phyloP scores from a whole-genome alignment of 2,329 filamentous ascomycete genomes.

The Colletotrichum sp. region DNA sequence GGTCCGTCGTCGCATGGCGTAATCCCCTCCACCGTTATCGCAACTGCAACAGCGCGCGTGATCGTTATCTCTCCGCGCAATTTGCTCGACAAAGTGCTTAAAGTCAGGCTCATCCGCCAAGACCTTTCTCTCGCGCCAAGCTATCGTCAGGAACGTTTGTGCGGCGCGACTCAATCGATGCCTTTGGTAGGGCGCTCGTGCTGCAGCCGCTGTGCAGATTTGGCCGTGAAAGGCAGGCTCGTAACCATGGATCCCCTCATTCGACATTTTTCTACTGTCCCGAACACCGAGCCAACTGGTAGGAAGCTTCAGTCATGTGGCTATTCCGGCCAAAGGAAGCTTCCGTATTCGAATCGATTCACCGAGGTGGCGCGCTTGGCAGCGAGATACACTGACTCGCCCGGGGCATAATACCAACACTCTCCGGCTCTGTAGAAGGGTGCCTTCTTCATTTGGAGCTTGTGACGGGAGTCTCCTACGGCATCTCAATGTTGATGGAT shows the following conservation, averaged over 20 bases:
- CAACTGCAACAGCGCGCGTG: neutral
- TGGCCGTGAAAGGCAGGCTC: neutral
- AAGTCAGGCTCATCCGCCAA: neutral
- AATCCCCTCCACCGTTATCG: neutral
- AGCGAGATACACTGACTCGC: neutral
- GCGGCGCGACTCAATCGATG: neutral
- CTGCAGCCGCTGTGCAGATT: neutral
- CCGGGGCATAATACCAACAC: neutral
- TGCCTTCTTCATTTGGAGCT: too few species aligned
- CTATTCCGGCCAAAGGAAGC: neutral
- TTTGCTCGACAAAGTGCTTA: neutral
- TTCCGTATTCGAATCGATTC: neutral
- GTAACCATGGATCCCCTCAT: neutral
- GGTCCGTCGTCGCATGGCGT: neutral
- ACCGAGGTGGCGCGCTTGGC: neutral
- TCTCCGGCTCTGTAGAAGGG: neutral
- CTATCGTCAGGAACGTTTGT: neutral
- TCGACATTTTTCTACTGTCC: neutral
- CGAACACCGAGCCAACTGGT: neutral
- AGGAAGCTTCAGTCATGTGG: neutral
- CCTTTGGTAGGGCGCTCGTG: neutral
- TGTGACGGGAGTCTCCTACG: neutral
- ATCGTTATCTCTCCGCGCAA: neutral
- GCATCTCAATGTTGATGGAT: fast-evolving
- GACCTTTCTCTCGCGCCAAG: neutral